Evolutionary conservation across 345 rosid genomes (phyloP), one percentile per base, ranked within the genome.

Genomic region (Combretum micranthum): DNA sequence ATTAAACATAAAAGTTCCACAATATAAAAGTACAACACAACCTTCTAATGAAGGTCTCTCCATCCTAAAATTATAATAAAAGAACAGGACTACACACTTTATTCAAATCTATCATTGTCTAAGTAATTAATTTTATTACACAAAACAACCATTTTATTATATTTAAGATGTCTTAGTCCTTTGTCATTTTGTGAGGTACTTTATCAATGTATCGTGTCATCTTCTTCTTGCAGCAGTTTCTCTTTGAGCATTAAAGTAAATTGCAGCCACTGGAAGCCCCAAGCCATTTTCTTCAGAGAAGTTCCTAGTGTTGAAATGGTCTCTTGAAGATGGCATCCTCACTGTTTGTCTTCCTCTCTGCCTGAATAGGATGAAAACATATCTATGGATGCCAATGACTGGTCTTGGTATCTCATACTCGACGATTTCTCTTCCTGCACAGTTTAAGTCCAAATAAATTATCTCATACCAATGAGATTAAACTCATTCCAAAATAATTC

Each of bases 141-240:
- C 9, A 7, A n/a, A n/a, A 4, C 9, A 32, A 32, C 39, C 9
- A n/a, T 32, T 32, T 32, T 32, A 32, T 32, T 54, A 4, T 15
- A 22, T 54, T 39, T 20, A 50, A 50, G 53, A 50, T 19, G 18
- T 50, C 20, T 18, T 15, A 4, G 53, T 19, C 23, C 53, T 50
- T 22, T 50, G 15, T 50, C 22, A 12, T 18, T 49, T 22, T 22
- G 26, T 16, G 55, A 21, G 15, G 20, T 8, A 16, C 32, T 16
- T 8, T 6, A 21, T 11, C 39, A 32, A 32, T 18, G 19, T 39
- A n/a, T 11, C 13, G 39, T 0, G 48, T 79, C 69, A 83, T 63
- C 96, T 76, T 75, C 95, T 70, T 70, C 98, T 72, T 4, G 98
- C 80, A 19, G 98, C 95, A 46, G 94, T 86, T 69, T 84, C 95